phyloP scores from a whole-genome alignment of 306 rosid species.

The Calophaca sinica region DNA sequence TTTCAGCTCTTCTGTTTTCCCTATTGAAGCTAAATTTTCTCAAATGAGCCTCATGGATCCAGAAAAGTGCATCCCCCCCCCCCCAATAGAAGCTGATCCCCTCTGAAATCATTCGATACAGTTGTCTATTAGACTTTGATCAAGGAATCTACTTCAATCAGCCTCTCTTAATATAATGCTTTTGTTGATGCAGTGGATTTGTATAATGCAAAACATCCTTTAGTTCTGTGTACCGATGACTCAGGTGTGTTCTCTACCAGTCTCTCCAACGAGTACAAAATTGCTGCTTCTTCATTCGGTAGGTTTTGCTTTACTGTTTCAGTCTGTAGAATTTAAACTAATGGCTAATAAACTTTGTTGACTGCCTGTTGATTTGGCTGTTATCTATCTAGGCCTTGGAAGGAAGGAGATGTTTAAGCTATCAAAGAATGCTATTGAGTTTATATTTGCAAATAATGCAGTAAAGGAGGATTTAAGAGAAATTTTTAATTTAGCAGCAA shows the following conservation, averaged over 20 bases:
- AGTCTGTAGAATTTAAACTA: constrained; percentile 11
- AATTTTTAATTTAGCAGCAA: constrained; percentile 53
- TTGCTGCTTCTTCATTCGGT: constrained; percentile 80
- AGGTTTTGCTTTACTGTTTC: constrained; percentile 43
- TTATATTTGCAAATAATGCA: constrained; percentile 67
- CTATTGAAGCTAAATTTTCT: not conserved
- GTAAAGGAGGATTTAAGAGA: constrained; percentile 66
- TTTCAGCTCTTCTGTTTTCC: constrained; percentile 3
- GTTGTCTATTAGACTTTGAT: constrained; percentile 23
- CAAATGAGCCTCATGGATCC: too few species aligned
- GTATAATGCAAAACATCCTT: constrained; percentile 72
- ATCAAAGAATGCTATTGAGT: constrained; percentile 70
- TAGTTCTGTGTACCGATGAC: constrained; percentile 89
- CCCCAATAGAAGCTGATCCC: not conserved
- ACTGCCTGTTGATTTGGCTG: constrained; percentile 43
- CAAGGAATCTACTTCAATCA: constrained; percentile 21
- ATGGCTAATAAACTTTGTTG: constrained; percentile 30
- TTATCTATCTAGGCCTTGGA: constrained; percentile 68
- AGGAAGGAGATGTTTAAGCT: constrained; percentile 75
- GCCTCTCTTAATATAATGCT: constrained; percentile 34
- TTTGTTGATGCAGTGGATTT: constrained; percentile 75
- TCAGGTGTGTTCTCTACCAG: constrained; percentile 88
- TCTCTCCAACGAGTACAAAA: constrained; percentile 72
- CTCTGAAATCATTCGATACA: constrained; percentile 19
- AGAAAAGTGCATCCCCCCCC: not conserved